Conservation (phyloP, 441 rosid genomes). For the Jatropha podagrica region DNA sequence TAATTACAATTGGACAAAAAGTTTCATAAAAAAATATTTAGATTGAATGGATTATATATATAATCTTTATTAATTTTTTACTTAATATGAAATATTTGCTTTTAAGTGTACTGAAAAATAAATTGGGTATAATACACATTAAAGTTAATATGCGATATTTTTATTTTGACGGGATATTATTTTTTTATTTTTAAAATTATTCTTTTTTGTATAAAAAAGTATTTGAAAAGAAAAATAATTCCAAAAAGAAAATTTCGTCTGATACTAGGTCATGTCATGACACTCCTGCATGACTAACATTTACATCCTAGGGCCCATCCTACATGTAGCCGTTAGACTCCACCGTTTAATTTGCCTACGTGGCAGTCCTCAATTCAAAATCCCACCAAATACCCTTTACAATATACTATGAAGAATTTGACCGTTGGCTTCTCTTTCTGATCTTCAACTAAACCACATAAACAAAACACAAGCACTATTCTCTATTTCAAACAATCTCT, state of each 20-base stretch:
- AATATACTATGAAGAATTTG: slow-evolving; percentile 29
- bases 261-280: neutral
- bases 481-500: neutral
- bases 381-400: slow-evolving; percentile 1
- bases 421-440: slow-evolving; percentile 39
- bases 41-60: too few relatives aligned
- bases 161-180: neutral
- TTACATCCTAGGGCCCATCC: slow-evolving; percentile 17
- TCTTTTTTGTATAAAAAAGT: neutral
- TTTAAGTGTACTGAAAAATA: too few relatives aligned
- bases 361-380: slow-evolving; percentile 29
- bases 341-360: slow-evolving; percentile 16
- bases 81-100: too few relatives aligned
- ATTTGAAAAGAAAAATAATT: neutral
- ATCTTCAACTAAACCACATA: slow-evolving; percentile 16
- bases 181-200: too few relatives aligned
- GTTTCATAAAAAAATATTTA: too few relatives aligned
- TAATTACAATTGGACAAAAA: too few relatives aligned
- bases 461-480: neutral
- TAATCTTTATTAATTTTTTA: too few relatives aligned
- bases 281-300: neutral
- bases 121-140: too few relatives aligned
- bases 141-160: too few relatives aligned
- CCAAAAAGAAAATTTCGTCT: neutral
- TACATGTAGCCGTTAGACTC: slow-evolving; percentile 35